Evolutionary conservation across 2,329 filamentous ascomycete species (phyloP).

Genomic region (Cladophialophora carrionii): DNA sequence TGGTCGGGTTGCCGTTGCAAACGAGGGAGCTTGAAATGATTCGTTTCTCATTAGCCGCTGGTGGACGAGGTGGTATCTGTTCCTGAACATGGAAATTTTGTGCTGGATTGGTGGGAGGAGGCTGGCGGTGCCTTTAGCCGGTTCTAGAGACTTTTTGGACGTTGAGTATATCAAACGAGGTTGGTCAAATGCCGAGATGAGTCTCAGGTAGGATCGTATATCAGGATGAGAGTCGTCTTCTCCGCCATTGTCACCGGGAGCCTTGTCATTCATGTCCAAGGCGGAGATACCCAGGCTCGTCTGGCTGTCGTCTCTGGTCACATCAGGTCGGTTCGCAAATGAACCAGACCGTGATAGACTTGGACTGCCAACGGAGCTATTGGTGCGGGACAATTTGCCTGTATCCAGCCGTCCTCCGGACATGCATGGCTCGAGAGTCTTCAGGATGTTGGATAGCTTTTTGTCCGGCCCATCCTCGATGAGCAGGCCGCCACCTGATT

Average conservation of each 20-base stretch:
- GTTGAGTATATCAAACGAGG: constrained; percentile 59
- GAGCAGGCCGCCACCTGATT: constrained; percentile 82
- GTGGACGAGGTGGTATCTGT: constrained; percentile 88
- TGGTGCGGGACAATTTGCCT: constrained; percentile 56
- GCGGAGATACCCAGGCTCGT: constrained; percentile 64
- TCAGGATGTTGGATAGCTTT: constrained; percentile 76
- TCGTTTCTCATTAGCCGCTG: constrained; percentile 91
- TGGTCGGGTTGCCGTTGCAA: constrained; percentile 61
- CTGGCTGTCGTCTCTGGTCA: constrained; percentile 63
- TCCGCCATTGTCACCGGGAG: background rate
- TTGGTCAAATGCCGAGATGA: constrained; percentile 82
- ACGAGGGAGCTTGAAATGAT: constrained; percentile 81
- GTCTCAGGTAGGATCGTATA: constrained; percentile 78
- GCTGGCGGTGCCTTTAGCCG: constrained; percentile 66
- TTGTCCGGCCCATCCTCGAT: constrained; percentile 78
- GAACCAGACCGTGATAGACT: constrained; percentile 64
- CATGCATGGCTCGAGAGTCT: constrained; percentile 84
- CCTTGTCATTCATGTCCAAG: constrained; percentile 46
- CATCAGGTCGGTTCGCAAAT: constrained; percentile 40
- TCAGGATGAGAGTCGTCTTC: constrained; percentile 60
- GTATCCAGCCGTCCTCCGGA: constrained; percentile 65
- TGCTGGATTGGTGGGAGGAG: constrained; percentile 75
- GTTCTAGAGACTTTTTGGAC: constrained; percentile 87
- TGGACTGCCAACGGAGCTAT: constrained; percentile 49
- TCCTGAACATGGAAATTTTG: constrained; percentile 83